These are phyloP conservation scores for Mrakia gelida DNA, from an alignment of 768 basidiomycete genomes.

Conservation along the genomic window DNA sequence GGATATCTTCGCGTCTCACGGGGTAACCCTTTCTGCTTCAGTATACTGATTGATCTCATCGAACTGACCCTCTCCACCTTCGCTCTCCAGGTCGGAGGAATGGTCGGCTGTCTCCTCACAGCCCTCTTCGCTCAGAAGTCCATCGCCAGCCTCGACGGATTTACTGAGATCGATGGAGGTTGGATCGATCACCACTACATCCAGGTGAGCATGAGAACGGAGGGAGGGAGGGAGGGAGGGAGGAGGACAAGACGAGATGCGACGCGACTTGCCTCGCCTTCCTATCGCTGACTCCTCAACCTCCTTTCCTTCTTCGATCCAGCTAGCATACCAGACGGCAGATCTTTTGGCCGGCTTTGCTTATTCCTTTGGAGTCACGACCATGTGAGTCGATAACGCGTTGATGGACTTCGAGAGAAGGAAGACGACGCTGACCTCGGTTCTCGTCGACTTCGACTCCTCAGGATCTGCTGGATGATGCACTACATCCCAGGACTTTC, in stretches of 20 bases:
- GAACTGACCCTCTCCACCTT: too few species aligned
- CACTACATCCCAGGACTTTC: slow-evolving; percentile 46
- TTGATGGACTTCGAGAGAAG: too few species aligned
- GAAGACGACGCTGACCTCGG: too few species aligned
- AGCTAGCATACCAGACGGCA: slow-evolving; percentile 70
- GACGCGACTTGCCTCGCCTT: background rate
- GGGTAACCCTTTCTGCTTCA: too few species aligned
- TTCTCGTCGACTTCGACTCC: too few species aligned
- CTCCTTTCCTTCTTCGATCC: slow-evolving; percentile 46
- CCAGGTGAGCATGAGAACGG: background rate
- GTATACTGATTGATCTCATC: too few species aligned
- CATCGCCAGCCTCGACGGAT: slow-evolving; percentile 65
- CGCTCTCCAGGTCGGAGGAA: slow-evolving; percentile 56
- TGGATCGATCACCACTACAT: slow-evolving; percentile 59
- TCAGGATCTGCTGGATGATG: slow-evolving; percentile 39
- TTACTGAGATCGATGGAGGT: slow-evolving; percentile 50
- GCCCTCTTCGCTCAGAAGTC: slow-evolving; percentile 62
- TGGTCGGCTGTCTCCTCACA: slow-evolving; percentile 58
- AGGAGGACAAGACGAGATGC: too few species aligned
- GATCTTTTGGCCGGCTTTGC: slow-evolving; percentile 48
- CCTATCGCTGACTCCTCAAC: background rate
- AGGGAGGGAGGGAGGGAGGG: too few species aligned
- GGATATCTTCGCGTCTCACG: slow-evolving; percentile 87
- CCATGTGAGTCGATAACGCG: too few species aligned
- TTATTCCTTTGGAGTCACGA: too few species aligned